These are phyloP conservation scores for Salix brachista DNA, from an alignment of 345 rosid genomes.

Conservation along the genomic window DNA sequence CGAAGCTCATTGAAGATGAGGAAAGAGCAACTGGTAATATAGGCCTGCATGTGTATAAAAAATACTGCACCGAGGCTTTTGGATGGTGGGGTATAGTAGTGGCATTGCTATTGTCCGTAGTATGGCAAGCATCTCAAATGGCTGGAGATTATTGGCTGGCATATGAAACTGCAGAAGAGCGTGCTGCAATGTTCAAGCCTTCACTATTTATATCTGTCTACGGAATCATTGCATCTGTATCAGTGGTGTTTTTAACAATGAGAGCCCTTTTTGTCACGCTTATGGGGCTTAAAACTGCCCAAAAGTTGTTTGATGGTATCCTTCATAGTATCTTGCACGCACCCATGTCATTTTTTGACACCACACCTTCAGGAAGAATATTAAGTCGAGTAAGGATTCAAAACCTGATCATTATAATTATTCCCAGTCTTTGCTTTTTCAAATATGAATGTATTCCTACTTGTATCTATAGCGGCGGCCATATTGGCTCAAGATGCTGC, in stretches of 20 bases:
- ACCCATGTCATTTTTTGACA: conserved; percentile 97
- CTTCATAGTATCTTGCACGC: conserved; percentile 85
- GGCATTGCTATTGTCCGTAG: conserved; percentile 52
- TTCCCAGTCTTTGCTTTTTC: neutral
- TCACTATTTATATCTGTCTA: conserved; percentile 58
- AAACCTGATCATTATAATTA: neutral
- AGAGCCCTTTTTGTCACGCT: conserved; percentile 52
- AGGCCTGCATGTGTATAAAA: conserved; percentile 61
- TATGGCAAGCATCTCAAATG: conserved; percentile 79
- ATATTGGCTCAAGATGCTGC: neutral
- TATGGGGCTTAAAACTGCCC: conserved; percentile 81
- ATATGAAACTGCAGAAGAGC: conserved; percentile 67
- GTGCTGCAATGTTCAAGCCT: conserved; percentile 45
- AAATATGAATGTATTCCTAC: neutral
- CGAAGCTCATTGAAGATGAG: conserved; percentile 83
- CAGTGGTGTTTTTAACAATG: conserved; percentile 44
- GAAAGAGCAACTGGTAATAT: conserved; percentile 81
- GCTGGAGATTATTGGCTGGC: conserved; percentile 94
- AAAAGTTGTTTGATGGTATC: conserved; percentile 64
- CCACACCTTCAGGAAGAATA: conserved; percentile 95
- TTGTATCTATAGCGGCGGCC: neutral
- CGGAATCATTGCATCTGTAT: conserved; percentile 49
- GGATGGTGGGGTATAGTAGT: conserved; percentile 84
- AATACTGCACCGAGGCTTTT: conserved; percentile 75
- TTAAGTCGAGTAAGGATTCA: conserved; percentile 66